Percentiles rank a stretch among this genome's conserved stretches.
Conservation (phyloP, 2,329 filamentous ascomycete species). For the Ophiostoma tasmaniense region DNA sequence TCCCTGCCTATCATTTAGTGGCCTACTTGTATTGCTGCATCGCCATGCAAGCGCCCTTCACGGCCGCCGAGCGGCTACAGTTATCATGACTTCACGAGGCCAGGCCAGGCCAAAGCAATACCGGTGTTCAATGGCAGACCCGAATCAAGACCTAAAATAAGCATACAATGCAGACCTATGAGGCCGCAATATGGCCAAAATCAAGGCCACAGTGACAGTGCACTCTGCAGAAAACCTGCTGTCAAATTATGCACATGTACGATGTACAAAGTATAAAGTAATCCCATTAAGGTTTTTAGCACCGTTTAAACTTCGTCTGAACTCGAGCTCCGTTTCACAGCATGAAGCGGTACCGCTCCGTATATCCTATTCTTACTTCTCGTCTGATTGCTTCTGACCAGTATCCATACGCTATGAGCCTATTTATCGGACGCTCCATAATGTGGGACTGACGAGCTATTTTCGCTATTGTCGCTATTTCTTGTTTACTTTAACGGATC, state of each 20-base stretch:
- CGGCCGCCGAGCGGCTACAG: neutral
- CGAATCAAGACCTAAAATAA: neutral
- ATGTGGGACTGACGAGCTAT: neutral
- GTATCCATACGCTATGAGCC: neutral
- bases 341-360: neutral
- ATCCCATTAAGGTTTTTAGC: neutral
- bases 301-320: neutral
- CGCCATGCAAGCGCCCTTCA: neutral
- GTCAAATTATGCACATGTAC: neutral
- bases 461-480: neutral
- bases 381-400: neutral
- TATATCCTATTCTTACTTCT: neutral
- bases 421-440: neutral
- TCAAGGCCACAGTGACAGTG: neutral
- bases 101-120: neutral
- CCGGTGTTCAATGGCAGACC: neutral
- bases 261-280: too few species aligned
- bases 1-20: neutral
- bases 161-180: neutral
- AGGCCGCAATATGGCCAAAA: neutral
- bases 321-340: neutral
- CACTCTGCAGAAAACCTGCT: neutral
- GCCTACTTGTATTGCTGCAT: constrained; percentile 1
- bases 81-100: neutral
- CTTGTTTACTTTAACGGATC: neutral